These are phyloP conservation scores for Geopyxis carbonaria DNA, from an alignment of 495 filamentous ascomycete species.

Conservation along the genomic window DNA sequence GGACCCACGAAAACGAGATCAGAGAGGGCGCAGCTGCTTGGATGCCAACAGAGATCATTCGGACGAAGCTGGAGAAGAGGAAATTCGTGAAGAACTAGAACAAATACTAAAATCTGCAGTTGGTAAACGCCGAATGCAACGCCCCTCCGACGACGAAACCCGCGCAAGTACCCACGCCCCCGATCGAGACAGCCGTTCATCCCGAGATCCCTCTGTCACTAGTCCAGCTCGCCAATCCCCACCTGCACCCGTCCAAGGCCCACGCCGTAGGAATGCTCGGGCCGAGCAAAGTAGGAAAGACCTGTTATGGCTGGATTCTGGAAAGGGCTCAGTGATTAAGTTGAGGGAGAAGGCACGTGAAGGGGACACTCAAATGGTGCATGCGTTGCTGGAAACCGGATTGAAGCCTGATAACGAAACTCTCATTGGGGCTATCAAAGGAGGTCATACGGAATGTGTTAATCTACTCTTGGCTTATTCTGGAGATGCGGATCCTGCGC, in stretches of 20 bases:
- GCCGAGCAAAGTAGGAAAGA: constrained; percentile 45
- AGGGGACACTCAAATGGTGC: constrained; percentile 45
- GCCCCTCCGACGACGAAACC: constrained; percentile 32
- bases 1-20: constrained; percentile 74
- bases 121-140: constrained; percentile 19
- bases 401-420: constrained; percentile 51
- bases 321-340: constrained; percentile 41
- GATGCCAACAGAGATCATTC: constrained; percentile 57
- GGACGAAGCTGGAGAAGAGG: constrained; percentile 33
- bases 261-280: constrained; percentile 38
- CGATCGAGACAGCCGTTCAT: constrained; percentile 33
- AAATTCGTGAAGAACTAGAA: constrained; percentile 35
- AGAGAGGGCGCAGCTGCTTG: constrained; percentile 69
- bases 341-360: constrained; percentile 63
- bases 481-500: constrained; percentile 63
- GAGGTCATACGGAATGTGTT: constrained; percentile 73
- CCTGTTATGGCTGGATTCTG: constrained; percentile 42
- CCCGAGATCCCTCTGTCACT: constrained; percentile 44
- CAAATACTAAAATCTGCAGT: constrained; percentile 35
- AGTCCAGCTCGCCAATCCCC: constrained; percentile 44
- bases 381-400: constrained; percentile 19
- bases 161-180: constrained; percentile 32
- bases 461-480: constrained; percentile 72
- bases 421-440: constrained; percentile 77
- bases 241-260: constrained; percentile 27